These are phyloP conservation scores for Oemleria cerasiformis DNA, from an alignment of 306 rosid species.

Conservation along the genomic window DNA sequence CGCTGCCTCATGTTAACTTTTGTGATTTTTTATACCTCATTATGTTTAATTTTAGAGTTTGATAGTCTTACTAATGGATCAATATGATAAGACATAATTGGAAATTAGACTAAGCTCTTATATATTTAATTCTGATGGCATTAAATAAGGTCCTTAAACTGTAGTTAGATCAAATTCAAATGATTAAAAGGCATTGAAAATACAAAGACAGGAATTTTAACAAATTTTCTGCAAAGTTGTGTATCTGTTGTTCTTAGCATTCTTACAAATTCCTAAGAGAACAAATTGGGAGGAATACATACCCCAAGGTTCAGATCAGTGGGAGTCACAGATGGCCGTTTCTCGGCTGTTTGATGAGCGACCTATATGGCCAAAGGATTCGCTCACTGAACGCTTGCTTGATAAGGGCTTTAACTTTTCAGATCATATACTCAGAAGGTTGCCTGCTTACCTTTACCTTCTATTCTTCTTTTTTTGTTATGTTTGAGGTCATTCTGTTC, in stretches of 20 bases:
- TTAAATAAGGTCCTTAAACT: background rate
- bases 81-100: background rate
- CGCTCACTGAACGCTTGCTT: slow-evolving; percentile 55
- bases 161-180: background rate
- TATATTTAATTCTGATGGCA: no score
- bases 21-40: background rate
- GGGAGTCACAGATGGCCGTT: slow-evolving; percentile 76
- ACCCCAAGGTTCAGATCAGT: slow-evolving; percentile 67
- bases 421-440: slow-evolving; percentile 71
- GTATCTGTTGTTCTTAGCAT: slow-evolving; percentile 48
- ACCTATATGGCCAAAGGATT: slow-evolving; percentile 79
- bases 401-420: slow-evolving; percentile 66
- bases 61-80: background rate
- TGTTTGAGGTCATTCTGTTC: slow-evolving; percentile 11
- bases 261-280: slow-evolving; percentile 87
- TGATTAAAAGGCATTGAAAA: background rate
- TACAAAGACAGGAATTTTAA: background rate
- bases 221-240: slow-evolving; percentile 1
- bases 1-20: background rate
- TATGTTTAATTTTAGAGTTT: background rate
- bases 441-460: slow-evolving; percentile 15
- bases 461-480: slow-evolving; percentile 9
- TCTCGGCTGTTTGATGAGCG: slow-evolving; percentile 78
- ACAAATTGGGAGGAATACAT: slow-evolving; percentile 86
- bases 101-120: background rate